These are phyloP conservation scores for Cryptosporidium sp. DNA, from an alignment of 169 alveolate species.

Conservation along the genomic window DNA sequence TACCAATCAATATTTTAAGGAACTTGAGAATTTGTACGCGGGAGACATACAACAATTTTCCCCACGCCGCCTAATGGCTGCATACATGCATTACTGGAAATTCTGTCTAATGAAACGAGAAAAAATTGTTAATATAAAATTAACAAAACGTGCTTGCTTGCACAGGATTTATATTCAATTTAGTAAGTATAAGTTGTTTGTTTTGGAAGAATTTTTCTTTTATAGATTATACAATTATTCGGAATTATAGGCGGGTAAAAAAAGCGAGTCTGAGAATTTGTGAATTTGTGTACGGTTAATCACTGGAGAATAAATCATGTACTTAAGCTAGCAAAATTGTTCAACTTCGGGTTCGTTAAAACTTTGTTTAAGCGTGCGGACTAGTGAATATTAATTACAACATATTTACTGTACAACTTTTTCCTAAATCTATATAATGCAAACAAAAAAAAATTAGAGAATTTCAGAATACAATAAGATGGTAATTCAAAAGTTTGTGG, in stretches of 20 bases:
- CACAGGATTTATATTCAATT: not conserved
- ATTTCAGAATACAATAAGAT: not conserved
- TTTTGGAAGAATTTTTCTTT: not conserved
- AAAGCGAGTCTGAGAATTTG: not conserved
- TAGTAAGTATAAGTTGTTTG: not conserved
- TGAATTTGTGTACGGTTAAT: not conserved
- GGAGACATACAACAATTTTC: not conserved
- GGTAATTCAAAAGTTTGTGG: conserved; percentile 76
- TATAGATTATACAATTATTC: not conserved
- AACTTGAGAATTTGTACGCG: not conserved
- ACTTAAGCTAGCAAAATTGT: not conserved
- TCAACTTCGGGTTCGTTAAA: not conserved
- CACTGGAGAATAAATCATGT: not conserved
- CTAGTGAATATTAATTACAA: not conserved
- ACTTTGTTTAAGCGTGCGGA: not conserved
- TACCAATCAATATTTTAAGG: not conserved
- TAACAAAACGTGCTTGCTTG: not conserved
- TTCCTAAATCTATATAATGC: not conserved
- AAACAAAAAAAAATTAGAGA: not conserved
- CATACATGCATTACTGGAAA: conserved; percentile 39
- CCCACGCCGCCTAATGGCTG: conserved; percentile 61
- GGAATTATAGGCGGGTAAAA: not conserved
- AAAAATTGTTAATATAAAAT: conserved; percentile 7
- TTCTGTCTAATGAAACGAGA: not conserved
- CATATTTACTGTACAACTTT: not conserved